Conservation (phyloP, 2,329 filamentous ascomycete genomes). For the Verticillium isaacii region DNA sequence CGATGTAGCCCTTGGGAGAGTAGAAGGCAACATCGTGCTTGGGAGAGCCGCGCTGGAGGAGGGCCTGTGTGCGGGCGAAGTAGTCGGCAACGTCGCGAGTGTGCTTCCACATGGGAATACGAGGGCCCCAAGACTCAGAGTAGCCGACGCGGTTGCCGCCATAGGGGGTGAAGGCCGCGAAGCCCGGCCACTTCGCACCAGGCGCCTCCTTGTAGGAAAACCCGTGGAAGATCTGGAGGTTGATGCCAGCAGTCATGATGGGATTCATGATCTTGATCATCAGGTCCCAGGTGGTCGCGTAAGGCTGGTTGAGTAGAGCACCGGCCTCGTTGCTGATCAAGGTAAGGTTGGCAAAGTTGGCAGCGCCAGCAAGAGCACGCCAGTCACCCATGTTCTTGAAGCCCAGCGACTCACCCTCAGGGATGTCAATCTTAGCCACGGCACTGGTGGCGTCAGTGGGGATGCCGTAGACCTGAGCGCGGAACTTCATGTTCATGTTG, state of each 20-base stretch:
- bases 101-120: constrained; percentile 10
- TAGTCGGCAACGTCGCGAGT: constrained; percentile 9
- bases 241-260: constrained; percentile 12
- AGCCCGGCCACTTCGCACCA: constrained; percentile 12
- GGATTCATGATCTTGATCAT: constrained; percentile 8
- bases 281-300: constrained; percentile 1
- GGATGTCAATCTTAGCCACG: constrained; percentile 1
- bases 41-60: constrained; percentile 5
- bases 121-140: constrained; percentile 13
- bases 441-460: constrained; percentile 7
- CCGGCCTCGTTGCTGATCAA: constrained; percentile 4
- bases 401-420: constrained; percentile 3
- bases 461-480: constrained; percentile 9
- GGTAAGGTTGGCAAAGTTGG: constrained; percentile 3
- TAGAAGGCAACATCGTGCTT: constrained; percentile 12
- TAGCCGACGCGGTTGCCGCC: constrained; percentile 4
- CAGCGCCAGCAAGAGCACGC: constrained; percentile 1
- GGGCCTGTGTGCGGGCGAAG: constrained; percentile 2
- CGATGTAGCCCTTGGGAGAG: constrained; percentile 7
- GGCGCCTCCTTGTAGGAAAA: constrained; percentile 9
- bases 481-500: constrained; percentile 5
- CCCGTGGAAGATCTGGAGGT: constrained; percentile 12
- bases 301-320: constrained; percentile 3
- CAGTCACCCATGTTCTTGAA: constrained; percentile 4
- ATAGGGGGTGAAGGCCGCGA: constrained; percentile 8